These are phyloP conservation scores for Pythium plurisporium DNA, from an alignment of 352 stramenopile species.

Conservation along the genomic window DNA sequence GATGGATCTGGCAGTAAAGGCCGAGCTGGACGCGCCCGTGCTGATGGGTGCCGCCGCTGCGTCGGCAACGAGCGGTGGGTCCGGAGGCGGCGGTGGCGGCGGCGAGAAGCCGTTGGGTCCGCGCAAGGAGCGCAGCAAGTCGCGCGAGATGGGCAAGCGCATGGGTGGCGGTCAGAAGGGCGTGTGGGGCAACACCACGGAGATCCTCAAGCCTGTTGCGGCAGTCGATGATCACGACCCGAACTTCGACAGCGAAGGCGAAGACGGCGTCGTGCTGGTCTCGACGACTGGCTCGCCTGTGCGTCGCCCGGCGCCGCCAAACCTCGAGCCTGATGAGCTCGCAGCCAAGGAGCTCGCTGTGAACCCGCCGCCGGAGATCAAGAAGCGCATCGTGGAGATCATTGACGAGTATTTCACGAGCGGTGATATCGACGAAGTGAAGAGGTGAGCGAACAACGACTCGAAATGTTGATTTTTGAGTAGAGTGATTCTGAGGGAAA, in stretches of 20 bases:
- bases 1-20: constrained; percentile 18
- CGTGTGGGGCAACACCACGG: constrained; percentile 71
- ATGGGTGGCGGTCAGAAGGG: constrained; percentile 86
- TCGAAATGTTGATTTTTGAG: neutral
- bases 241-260: constrained; percentile 91
- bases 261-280: constrained; percentile 87
- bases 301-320: constrained; percentile 37
- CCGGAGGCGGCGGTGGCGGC: constrained; percentile 17
- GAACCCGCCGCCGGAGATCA: constrained; percentile 73
- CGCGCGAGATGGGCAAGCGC: constrained; percentile 77
- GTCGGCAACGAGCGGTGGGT: neutral
- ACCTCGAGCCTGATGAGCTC: constrained; percentile 58
- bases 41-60: constrained; percentile 5
- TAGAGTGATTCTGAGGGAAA: neutral
- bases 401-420: constrained; percentile 87
- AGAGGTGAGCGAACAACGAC: constrained; percentile 24
- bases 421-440: constrained; percentile 89
- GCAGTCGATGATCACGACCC: constrained; percentile 89
- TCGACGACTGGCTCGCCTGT: constrained; percentile 44
- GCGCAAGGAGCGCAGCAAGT: constrained; percentile 83
- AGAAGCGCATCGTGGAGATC: constrained; percentile 90
- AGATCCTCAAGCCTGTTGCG: constrained; percentile 58
- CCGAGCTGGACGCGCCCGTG: constrained; percentile 16
- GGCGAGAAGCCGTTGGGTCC: constrained; percentile 51
- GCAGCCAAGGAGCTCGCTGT: constrained; percentile 74